These are phyloP conservation scores for Neonectria hederae DNA, from an alignment of 2,329 filamentous ascomycete genomes.

Conservation along the genomic window DNA sequence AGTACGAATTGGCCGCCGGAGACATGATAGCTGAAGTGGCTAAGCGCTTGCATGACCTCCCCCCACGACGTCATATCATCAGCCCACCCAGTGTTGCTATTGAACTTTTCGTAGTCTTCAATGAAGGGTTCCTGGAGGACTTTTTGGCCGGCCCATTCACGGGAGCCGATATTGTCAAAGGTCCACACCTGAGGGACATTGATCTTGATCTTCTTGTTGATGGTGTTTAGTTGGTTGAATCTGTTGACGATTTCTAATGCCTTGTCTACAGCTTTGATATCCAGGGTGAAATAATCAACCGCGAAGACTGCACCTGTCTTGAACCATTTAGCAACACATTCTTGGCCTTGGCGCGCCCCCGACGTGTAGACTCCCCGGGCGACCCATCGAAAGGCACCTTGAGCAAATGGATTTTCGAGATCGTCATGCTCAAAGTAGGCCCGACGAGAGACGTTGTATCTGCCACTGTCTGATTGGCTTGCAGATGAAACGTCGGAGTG, in stretches of 20 bases:
- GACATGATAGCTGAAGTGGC: conserved; percentile 55
- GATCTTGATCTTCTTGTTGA: conserved; percentile 47
- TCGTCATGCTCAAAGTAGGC: neutral
- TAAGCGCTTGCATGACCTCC: conserved; percentile 53
- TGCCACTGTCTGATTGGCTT: conserved; percentile 15
- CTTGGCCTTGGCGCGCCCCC: conserved; percentile 44
- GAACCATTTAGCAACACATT: conserved; percentile 52
- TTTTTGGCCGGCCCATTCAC: conserved; percentile 31
- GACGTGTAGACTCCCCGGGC: conserved; percentile 41
- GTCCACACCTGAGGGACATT: conserved; percentile 49
- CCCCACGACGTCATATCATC: conserved; percentile 44
- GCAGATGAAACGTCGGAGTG: neutral
- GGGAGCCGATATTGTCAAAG: conserved; percentile 24
- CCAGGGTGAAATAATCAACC: conserved; percentile 47
- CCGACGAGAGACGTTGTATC: conserved; percentile 22
- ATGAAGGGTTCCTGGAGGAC: conserved; percentile 51
- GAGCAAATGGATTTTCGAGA: conserved; percentile 18
- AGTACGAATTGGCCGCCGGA: conserved; percentile 49
- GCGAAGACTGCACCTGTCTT: conserved; percentile 49
- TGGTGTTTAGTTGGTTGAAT: conserved; percentile 47
- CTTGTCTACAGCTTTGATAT: conserved; percentile 50
- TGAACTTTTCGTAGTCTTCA: conserved; percentile 54
- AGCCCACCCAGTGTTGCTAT: conserved; percentile 55
- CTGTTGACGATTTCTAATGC: conserved; percentile 48
- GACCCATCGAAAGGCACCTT: conserved; percentile 30